These are phyloP conservation scores for Annulohypoxylon truncatum DNA, from an alignment of 2,329 filamentous ascomycete species.

Conservation along the genomic window DNA sequence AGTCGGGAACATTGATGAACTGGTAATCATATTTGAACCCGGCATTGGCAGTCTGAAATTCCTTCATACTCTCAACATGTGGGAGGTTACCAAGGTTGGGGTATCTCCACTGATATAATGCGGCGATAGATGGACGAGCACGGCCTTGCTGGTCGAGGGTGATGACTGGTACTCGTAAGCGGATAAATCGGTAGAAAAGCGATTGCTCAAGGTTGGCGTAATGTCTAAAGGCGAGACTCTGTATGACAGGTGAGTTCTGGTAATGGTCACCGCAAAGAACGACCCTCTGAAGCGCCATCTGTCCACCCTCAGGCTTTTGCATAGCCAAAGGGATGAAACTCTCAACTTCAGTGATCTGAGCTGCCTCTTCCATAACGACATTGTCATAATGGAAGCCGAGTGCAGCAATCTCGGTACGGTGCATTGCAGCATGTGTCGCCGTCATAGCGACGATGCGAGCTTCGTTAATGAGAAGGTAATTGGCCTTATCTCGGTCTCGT, in stretches of 20 bases:
- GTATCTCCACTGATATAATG: constrained; percentile 95
- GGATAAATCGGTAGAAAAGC: constrained; percentile 89
- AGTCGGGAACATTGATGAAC: constrained; percentile 94
- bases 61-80: constrained; percentile 72
- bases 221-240: constrained; percentile 92
- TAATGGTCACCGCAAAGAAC: constrained; percentile 95
- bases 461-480: constrained; percentile 94
- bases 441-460: constrained; percentile 99
- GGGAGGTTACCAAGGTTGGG: constrained; percentile 82
- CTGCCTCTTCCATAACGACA: constrained; percentile 97
- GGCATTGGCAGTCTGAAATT: constrained; percentile 86
- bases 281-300: constrained; percentile 83
- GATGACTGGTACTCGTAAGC: constrained; percentile 91
- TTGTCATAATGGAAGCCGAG: constrained; percentile 99
- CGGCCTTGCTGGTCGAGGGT: constrained; percentile 94
- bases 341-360: constrained; percentile 97
- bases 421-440: constrained; percentile 96
- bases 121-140: constrained; percentile 85
- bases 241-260: constrained; percentile 95
- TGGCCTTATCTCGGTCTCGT: constrained; percentile 89
- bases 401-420: constrained; percentile 86
- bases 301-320: constrained; percentile 80
- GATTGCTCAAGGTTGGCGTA: constrained; percentile 97
- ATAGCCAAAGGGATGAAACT: constrained; percentile 96
- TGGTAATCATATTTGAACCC: constrained; percentile 96